These are phyloP conservation scores for Carex scoparia DNA, from an alignment of 176 grass and related monocot genomes.

Conservation along the genomic window DNA sequence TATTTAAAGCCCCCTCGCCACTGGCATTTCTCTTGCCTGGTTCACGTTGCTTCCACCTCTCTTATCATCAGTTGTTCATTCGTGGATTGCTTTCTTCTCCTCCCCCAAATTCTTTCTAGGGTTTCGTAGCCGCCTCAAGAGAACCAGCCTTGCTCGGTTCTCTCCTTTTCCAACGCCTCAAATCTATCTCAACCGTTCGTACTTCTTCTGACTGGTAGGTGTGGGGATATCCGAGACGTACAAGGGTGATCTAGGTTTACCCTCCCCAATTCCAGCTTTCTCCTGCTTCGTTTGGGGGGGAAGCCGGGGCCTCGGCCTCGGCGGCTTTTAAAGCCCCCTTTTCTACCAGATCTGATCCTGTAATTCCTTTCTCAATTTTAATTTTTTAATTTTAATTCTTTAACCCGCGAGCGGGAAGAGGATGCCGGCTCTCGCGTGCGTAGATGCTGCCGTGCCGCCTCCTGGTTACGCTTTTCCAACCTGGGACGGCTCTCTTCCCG, in stretches of 20 bases:
- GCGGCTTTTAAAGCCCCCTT: constrained; percentile 99
- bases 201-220: constrained; percentile 57
- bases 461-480: constrained; percentile 25
- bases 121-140: constrained; percentile 10
- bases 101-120: constrained; percentile 7
- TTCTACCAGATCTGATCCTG: constrained; percentile 41
- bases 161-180: not conserved
- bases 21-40: constrained; percentile 10
- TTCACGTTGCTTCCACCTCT: constrained; percentile 8
- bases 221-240: constrained; percentile 63
- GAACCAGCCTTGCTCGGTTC: not conserved
- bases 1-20: constrained; percentile 27
- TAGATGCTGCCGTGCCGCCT: constrained; percentile 56
- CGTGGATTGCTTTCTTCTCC: not conserved
- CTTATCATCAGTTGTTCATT: not conserved
- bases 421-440: constrained; percentile 80
- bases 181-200: not conserved
- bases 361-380: not conserved
- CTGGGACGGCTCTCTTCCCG: constrained; percentile 59
- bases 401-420: constrained; percentile 35
- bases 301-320: constrained; percentile 99
- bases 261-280: constrained; percentile 35
- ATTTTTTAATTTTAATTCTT: not conserved
- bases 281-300: constrained; percentile 92
- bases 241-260: constrained; percentile 43